Evolutionary conservation across 441 rosid genomes (phyloP).

Genomic region (Capsella rubella): DNA sequence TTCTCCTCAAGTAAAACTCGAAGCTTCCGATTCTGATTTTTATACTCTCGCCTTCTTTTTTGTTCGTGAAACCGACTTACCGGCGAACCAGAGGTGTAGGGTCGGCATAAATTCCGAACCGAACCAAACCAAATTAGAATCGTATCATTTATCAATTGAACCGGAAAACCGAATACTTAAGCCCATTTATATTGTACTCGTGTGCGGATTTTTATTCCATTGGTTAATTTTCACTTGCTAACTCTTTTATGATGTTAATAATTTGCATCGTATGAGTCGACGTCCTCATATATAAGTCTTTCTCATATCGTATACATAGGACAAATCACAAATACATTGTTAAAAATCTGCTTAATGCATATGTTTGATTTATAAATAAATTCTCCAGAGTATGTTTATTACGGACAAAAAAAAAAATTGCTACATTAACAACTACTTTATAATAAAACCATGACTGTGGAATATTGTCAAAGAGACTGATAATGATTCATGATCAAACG

Average conservation of each 20-base stretch:
- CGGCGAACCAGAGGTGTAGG: neutral
- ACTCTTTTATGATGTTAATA: too few species aligned
- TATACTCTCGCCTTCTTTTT: neutral
- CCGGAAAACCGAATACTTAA: neutral
- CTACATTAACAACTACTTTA: neutral
- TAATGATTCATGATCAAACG: neutral
- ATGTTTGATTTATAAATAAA: too few species aligned
- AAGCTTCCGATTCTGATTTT: slow-evolving; percentile 1
- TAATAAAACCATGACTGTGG: neutral
- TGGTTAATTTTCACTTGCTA: too few species aligned
- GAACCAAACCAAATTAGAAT: neutral
- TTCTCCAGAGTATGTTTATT: too few species aligned
- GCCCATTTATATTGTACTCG: neutral
- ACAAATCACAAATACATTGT: too few species aligned
- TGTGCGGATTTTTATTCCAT: too few species aligned
- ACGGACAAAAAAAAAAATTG: neutral
- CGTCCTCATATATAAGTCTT: too few species aligned
- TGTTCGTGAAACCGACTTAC: slow-evolving; percentile 33
- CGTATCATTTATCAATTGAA: neutral
- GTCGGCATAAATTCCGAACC: neutral
- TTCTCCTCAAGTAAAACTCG: slow-evolving; percentile 27
- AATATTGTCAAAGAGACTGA: neutral
- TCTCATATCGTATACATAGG: too few species aligned
- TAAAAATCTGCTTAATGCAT: too few species aligned
- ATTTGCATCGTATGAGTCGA: too few species aligned